Percentiles rank a stretch among this genome's conserved stretches.
Evolutionary conservation across 2,329 filamentous ascomycete genomes (phyloP).

Genomic region (Pyricularia grisea): DNA sequence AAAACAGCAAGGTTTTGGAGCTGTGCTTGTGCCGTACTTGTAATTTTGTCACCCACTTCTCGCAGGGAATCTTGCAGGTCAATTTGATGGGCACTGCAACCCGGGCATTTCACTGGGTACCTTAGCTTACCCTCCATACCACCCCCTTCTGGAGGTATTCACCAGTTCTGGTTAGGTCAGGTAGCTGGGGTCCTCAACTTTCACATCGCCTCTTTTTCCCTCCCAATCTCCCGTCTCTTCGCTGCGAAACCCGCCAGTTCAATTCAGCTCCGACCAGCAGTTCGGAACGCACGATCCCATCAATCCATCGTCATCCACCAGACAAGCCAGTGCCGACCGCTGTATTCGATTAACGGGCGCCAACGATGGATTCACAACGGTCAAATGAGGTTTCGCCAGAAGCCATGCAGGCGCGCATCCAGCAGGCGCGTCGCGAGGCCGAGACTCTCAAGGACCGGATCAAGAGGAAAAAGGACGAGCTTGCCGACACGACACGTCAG

Average conservation of each 20-base stretch:
- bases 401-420: conserved; percentile 87
- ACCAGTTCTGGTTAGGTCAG: not conserved
- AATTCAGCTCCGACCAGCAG: not conserved
- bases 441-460: conserved; percentile 97
- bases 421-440: conserved; percentile 89
- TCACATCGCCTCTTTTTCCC: conserved; percentile 4
- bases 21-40: not conserved
- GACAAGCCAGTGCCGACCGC: conserved; percentile 3
- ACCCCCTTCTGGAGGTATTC: not conserved
- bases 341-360: conserved; percentile 5
- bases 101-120: not conserved
- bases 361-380: conserved; percentile 47
- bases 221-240: conserved; percentile 2
- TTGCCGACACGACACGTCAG: conserved; percentile 96
- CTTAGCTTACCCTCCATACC: not conserved
- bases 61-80: not conserved
- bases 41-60: not conserved
- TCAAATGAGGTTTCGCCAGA: conserved; percentile 57
- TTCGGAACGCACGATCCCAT: conserved; percentile 2
- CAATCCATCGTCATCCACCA: conserved; percentile 11
- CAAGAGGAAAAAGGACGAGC: conserved; percentile 99
- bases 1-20: not conserved
- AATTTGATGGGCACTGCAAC: not conserved
- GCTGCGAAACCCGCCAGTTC: conserved; percentile 1
- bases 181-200: not conserved